A percentile compares a stretch with the other conserved stretches of the same genome.
Evolutionary conservation across 2,329 filamentous ascomycete genomes (phyloP).

Genomic region (Alternaria incomplexa): DNA sequence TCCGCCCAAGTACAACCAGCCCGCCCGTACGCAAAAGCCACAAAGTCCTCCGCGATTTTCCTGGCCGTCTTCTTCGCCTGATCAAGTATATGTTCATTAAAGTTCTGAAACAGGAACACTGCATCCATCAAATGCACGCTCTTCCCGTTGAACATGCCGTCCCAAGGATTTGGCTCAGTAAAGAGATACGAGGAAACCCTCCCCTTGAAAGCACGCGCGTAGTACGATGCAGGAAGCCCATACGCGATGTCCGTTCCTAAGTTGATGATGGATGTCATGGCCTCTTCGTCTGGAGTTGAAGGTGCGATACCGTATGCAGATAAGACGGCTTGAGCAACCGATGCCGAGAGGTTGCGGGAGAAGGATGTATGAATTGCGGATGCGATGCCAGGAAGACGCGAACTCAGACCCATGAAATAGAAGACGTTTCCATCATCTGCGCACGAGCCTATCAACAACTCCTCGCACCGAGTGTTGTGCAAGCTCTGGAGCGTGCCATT

Average conservation of each 20-base stretch:
- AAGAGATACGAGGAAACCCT: slow-evolving; percentile 29
- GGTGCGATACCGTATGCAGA: slow-evolving; percentile 47
- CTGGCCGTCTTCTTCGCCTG: slow-evolving; percentile 8
- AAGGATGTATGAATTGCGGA: slow-evolving; percentile 36
- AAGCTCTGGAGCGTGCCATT: background rate
- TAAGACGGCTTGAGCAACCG: slow-evolving; percentile 29
- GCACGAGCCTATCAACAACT: slow-evolving; percentile 54
- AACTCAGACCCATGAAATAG: slow-evolving; percentile 23
- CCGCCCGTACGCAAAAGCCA: slow-evolving; percentile 28
- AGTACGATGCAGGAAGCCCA: slow-evolving; percentile 48
- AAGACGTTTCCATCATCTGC: slow-evolving; percentile 49
- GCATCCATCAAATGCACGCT: slow-evolving; percentile 36
- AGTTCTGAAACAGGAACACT: slow-evolving; percentile 37
- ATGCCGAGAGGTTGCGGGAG: slow-evolving; percentile 24
- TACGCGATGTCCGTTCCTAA: slow-evolving; percentile 55
- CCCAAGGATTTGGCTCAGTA: slow-evolving; percentile 33
- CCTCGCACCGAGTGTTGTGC: slow-evolving; percentile 49
- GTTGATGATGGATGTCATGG: slow-evolving; percentile 47
- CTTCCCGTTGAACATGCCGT: slow-evolving; percentile 28
- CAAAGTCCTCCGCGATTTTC: slow-evolving; percentile 21
- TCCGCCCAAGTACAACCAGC: slow-evolving; percentile 9
- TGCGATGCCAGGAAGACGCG: slow-evolving; percentile 26
- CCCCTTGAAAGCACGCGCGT: slow-evolving; percentile 37
- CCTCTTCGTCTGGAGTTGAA: slow-evolving; percentile 45
- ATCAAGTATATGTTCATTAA: slow-evolving; percentile 17